Evolutionary conservation across 345 rosid genomes (phyloP).

Genomic region (Mallotus nudiflorus): DNA sequence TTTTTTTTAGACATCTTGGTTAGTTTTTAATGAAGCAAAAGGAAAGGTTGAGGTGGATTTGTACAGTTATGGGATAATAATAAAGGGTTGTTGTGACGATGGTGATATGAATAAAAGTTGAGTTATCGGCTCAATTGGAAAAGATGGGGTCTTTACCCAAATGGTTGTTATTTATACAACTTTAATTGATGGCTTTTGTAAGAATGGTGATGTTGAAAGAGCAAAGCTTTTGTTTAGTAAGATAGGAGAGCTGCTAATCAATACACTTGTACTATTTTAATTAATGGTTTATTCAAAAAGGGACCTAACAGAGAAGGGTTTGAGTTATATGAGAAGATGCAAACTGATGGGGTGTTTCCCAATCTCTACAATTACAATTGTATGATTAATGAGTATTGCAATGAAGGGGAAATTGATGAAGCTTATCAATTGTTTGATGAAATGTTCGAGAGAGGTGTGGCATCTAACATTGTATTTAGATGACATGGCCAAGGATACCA

Average conservation of each 20-base stretch:
- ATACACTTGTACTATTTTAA: constrained; percentile 68
- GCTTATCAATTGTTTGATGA: constrained; percentile 68
- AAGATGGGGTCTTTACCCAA: constrained; percentile 51
- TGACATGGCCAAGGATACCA: too few species aligned
- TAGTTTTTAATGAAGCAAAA: constrained; percentile 40
- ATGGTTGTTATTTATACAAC: constrained; percentile 70
- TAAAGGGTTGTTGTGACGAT: constrained; percentile 64
- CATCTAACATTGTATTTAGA: constrained; percentile 56
- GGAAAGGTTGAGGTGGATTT: constrained; percentile 43
- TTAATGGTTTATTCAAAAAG: constrained; percentile 62
- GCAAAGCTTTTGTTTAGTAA: constrained; percentile 52
- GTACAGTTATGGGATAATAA: constrained; percentile 68
- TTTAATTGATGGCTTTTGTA: constrained; percentile 81
- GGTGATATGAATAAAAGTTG: constrained; percentile 50
- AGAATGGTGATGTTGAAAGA: constrained; percentile 54
- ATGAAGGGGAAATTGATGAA: constrained; percentile 36
- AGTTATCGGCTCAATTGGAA: constrained; percentile 42
- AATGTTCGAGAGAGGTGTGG: constrained; percentile 67
- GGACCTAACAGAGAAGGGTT: constrained; percentile 60
- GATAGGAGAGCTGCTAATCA: constrained; percentile 59
- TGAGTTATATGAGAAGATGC: constrained; percentile 60
- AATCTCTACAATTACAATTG: constrained; percentile 61
- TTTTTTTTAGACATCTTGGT: constrained; percentile 45
- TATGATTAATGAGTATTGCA: constrained; percentile 54
- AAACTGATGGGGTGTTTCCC: constrained; percentile 49